Conservation (phyloP, 345 rosid genomes). For the Excoecaria agallocha region DNA sequence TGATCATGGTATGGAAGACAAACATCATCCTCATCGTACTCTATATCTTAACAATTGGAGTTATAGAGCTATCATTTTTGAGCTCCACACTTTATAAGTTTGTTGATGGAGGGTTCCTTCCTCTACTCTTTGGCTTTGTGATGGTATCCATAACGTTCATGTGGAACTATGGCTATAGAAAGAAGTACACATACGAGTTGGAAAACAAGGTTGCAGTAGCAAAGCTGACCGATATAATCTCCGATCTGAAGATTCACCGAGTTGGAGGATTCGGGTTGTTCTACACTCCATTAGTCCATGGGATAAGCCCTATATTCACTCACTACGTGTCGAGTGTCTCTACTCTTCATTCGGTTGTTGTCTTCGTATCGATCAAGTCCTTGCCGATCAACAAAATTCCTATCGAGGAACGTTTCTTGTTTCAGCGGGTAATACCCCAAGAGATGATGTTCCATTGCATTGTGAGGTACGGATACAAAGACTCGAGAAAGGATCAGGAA, state of each 20-base stretch:
- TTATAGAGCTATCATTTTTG: slow-evolving; percentile 31
- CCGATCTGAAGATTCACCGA: neutral
- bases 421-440: slow-evolving; percentile 29
- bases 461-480: slow-evolving; percentile 49
- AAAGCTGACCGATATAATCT: slow-evolving; percentile 17
- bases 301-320: slow-evolving; percentile 41
- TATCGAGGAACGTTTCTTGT: slow-evolving; percentile 34
- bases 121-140: slow-evolving; percentile 32
- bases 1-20: slow-evolving; percentile 56
- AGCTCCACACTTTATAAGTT: slow-evolving; percentile 54
- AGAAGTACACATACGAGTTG: slow-evolving; percentile 44
- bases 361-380: slow-evolving; percentile 46
- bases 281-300: slow-evolving; percentile 46
- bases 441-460: slow-evolving; percentile 41
- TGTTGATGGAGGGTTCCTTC: slow-evolving; percentile 47
- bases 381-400: slow-evolving; percentile 39
- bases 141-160: slow-evolving; percentile 42
- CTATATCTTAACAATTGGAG: slow-evolving; percentile 28
- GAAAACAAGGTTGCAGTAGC: slow-evolving; percentile 37
- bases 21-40: slow-evolving; percentile 31
- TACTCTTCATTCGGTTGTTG: slow-evolving; percentile 35
- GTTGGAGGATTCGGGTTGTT: slow-evolving; percentile 46
- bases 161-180: slow-evolving; percentile 41
- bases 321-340: slow-evolving; percentile 44
- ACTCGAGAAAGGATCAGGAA: slow-evolving; percentile 27